Evolutionary conservation across 495 filamentous ascomycete species (phyloP), one percentile per base, ranked within the genome.

Genomic region (Filosporella fistucella): DNA sequence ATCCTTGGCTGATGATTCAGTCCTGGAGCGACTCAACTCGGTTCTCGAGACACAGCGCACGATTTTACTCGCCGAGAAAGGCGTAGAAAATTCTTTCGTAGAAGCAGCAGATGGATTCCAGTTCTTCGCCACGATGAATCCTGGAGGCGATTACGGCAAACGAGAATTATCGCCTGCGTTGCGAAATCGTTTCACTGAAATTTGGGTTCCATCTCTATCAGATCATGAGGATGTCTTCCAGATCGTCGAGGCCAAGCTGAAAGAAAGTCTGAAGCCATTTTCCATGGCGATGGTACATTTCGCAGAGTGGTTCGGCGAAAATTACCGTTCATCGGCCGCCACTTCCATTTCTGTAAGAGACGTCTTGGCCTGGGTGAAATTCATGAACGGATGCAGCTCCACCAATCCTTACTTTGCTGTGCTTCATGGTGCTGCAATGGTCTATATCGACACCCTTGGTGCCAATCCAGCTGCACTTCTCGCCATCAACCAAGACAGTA

Each of bases 51-150:
- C 93, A 20, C 76, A 84, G 36, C 77, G 94, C 32, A 88, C 85
- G 0, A 80, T 99, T 23, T 72, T 96, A 11, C 77, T 99, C 16
- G 94, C 94, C 2, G 94, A 99, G 63, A 97, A 96, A 63, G 94
- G 93, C 0, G 77, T 86, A 1, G 72, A 82, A 25, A 82, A 93
- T 57, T 85, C 89, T 6, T 80, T 87, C 54, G 71, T 99, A 30
- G 72, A 76, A 29, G 94, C 85, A 17, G 64, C 75, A n/a, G 72
- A 83, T 22, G 89, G 86, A 1, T 99, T 96, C 66, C 91, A 97
- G 60, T 95, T 97, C 59, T 71, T 97, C 37, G 91, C 94, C 13
- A 99, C 94, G 2, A 99, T 99, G 94, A 99, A 99, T 54, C 94
- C 94, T 8, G 94, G 93, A 29, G 94, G 94, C 45, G 94, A 99